Evolutionary conservation across 345 rosid genomes (phyloP), one percentile per base, ranked within the genome.

Genomic region (Ceriops tagal): DNA sequence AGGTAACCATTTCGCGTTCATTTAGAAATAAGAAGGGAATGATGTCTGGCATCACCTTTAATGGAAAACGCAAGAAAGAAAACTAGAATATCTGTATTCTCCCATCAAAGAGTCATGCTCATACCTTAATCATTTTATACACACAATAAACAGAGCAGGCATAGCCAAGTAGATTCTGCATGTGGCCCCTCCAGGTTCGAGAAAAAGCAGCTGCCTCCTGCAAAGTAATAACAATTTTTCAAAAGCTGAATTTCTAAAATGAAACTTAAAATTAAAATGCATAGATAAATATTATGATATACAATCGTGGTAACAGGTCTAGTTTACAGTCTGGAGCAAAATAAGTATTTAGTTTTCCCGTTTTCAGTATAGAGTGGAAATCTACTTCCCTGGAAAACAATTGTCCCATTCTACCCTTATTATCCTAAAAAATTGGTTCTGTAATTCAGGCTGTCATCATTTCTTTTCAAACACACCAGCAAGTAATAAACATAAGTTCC

Each of bases 141-240:
- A 93, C 97, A 83, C 92, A 93, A 69, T 93, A 93, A 62, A 89
- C 69, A 60, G 98, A 93, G 69, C 91, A 89, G 60, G 92, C 98
- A 85, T 91, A 93, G 56, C 98, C 98, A 82, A 93, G 98, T 62
- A 91, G 77, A 83, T 93, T 89, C 82, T 89, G 97, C 89, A 93
- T 78, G 85, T 91, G 97, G 49, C 97, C 98, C 84, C 75, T 87
- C 98, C 97, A 93, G 65, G 96, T 95, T 64, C 96, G 92, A 70
- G 97, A 91, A 81, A 78, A 88, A 69, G 92, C 90, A 76, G 96
- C 99, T 79, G 97, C 97, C 77, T 89, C 96, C 98, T 91, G 84
- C 74, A 80, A 74, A 66, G 67, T 46, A 69, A 74, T 60, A 63
- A 56, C 27, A 65, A 56, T 35, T 28, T 30, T 7, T 11, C 11